Percentiles rank a stretch among this genome's conserved stretches.
These are phyloP conservation scores for Metarhizium sp. DNA, from an alignment of 2,329 filamentous ascomycete genomes.

Conservation along the genomic window DNA sequence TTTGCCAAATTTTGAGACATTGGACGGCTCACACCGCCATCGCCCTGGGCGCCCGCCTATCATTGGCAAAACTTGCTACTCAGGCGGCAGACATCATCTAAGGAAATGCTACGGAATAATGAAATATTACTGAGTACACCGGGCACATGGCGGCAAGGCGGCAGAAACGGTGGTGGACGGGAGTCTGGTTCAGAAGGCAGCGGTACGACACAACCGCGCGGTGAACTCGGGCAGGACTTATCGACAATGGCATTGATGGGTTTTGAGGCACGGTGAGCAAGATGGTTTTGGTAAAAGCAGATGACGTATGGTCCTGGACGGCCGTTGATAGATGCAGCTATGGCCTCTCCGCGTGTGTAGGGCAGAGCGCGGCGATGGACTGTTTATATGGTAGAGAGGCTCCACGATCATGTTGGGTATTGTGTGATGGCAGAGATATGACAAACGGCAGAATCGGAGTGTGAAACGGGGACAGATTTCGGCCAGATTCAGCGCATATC, in stretches of 20 bases:
- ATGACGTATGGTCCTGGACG: not conserved
- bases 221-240: not conserved
- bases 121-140: too few relatives aligned
- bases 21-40: not conserved
- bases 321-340: not conserved
- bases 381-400: too few relatives aligned
- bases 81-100: not conserved
- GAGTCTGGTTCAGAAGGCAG: too few relatives aligned
- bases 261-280: not conserved
- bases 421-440: too few relatives aligned
- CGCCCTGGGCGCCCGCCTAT: not conserved
- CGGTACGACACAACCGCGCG: too few relatives aligned
- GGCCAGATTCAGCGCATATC: too few relatives aligned
- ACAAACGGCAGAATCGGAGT: too few relatives aligned
- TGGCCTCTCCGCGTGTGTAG: not conserved
- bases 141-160: too few relatives aligned
- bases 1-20: not conserved
- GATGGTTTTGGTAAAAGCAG: too few relatives aligned
- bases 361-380: not conserved
- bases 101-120: not conserved
- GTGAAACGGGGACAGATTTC: too few relatives aligned
- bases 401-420: not conserved
- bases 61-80: not conserved
- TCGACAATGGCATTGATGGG: not conserved
- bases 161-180: too few relatives aligned